Evolutionary conservation across 306 rosid genomes (phyloP).

Genomic region (Pyrus communis): DNA sequence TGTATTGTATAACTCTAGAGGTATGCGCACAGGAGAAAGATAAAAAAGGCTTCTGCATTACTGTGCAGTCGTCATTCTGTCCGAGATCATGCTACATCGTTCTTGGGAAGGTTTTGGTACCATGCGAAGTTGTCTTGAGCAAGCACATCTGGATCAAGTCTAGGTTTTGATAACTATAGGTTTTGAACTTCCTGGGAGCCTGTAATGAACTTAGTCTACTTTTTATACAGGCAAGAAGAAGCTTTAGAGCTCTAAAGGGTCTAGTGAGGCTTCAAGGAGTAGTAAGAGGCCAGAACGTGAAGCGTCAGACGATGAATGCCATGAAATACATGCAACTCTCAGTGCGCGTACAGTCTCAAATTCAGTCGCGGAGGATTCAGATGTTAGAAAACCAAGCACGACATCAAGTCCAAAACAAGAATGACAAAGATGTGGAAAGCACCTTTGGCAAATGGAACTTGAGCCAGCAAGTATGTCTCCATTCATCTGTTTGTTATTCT

Average conservation of each 20-base stretch:
- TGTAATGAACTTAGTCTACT: not conserved
- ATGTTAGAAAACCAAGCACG: constrained; percentile 84
- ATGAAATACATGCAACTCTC: constrained; percentile 96
- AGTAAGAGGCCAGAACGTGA: constrained; percentile 93
- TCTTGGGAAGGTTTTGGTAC: not conserved
- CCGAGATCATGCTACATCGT: not conserved
- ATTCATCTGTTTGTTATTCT: not conserved
- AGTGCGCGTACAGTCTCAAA: constrained; percentile 92
- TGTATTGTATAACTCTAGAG: too few species aligned
- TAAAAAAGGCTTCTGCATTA: not conserved
- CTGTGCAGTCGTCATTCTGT: not conserved
- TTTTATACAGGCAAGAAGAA: constrained; percentile 73
- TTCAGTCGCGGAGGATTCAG: constrained; percentile 88
- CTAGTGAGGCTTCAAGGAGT: constrained; percentile 97
- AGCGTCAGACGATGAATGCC: constrained; percentile 87
- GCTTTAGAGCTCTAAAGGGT: constrained; percentile 92
- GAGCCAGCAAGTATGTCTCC: constrained; percentile 55
- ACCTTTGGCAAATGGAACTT: constrained; percentile 56
- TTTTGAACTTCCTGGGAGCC: not conserved
- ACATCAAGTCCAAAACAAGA: constrained; percentile 57
- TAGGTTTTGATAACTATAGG: not conserved
- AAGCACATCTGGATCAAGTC: not conserved
- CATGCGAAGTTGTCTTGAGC: not conserved
- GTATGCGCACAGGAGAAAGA: too few species aligned
- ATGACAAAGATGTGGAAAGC: constrained; percentile 56